Evolutionary conservation across 2,329 filamentous ascomycete species (phyloP).

Genomic region (Annulohypoxylon truncatum): DNA sequence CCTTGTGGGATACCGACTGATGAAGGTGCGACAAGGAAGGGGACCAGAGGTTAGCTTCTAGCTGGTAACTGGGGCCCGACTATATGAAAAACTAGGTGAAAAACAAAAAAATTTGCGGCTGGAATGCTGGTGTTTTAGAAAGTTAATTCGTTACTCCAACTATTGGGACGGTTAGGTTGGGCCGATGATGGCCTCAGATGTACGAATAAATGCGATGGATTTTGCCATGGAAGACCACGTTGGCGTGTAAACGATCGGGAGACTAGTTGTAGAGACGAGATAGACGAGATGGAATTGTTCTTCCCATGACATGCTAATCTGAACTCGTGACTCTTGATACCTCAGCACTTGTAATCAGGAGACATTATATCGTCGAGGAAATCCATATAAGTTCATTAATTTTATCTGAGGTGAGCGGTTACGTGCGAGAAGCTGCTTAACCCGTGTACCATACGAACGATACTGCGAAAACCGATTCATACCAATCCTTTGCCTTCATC

Average conservation of each 20-base stretch:
- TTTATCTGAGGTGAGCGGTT: background rate
- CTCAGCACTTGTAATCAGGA: background rate
- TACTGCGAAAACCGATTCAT: background rate
- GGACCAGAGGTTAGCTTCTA: background rate
- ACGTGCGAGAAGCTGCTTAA: background rate
- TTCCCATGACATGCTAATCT: background rate
- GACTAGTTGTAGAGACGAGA: background rate
- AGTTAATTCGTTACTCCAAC: background rate
- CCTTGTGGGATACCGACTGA: background rate
- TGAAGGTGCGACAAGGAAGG: background rate
- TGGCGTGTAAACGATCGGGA: background rate
- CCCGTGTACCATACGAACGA: background rate
- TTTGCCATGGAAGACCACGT: slow-evolving; percentile 5
- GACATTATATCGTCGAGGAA: background rate
- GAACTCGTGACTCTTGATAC: background rate
- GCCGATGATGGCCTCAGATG: slow-evolving; percentile 7
- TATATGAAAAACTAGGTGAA: background rate
- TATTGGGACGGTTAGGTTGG: background rate
- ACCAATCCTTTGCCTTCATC: background rate
- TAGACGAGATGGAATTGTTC: slow-evolving; percentile 1
- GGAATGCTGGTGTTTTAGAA: slow-evolving; percentile 3
- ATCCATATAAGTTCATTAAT: background rate
- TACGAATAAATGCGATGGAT: slow-evolving; percentile 16
- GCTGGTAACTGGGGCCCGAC: background rate
- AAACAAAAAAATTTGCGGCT: background rate